phyloP scores from a whole-genome alignment of 805 yeast genomes.

The Candida odintsovae region DNA sequence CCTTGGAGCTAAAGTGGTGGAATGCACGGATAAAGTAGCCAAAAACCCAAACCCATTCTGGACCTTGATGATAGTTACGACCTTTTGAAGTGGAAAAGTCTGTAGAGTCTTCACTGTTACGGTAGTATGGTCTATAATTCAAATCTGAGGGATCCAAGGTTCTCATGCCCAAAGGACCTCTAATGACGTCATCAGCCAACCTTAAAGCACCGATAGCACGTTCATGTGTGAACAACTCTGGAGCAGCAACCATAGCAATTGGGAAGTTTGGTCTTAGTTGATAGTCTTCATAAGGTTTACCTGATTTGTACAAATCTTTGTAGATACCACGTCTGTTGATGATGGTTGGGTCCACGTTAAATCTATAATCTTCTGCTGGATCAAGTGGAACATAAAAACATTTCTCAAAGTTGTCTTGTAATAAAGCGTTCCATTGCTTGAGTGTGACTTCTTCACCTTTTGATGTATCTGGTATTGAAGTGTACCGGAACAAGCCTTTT shows the following conservation, averaged over 20 bases:
- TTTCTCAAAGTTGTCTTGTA: conserved; percentile 72
- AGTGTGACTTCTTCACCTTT: conserved; percentile 55
- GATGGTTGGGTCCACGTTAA: conserved; percentile 53
- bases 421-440: conserved; percentile 63
- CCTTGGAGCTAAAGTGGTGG: conserved; percentile 43
- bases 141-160: conserved; percentile 91
- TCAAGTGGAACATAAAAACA: conserved; percentile 71
- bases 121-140: conserved; percentile 87
- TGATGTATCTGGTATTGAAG: conserved; percentile 48
- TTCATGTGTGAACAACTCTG: conserved; percentile 70
- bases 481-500: conserved; percentile 51
- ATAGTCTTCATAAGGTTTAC: conserved; percentile 89
- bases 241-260: conserved; percentile 91
- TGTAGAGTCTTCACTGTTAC: conserved; percentile 69
- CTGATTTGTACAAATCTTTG: conserved; percentile 77
- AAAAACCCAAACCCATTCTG: conserved; percentile 94
- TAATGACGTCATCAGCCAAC: conserved; percentile 62
- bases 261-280: conserved; percentile 90
- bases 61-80: conserved; percentile 96
- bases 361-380: conserved; percentile 53
- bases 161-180: conserved; percentile 90
- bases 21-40: conserved; percentile 87
- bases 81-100: conserved; percentile 95
- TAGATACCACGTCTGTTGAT: conserved; percentile 91
- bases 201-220: conserved; percentile 61